Conservation (phyloP, 371 early-diverging fungal genomes). For the Rhizoclosmatium hyalinum region DNA sequence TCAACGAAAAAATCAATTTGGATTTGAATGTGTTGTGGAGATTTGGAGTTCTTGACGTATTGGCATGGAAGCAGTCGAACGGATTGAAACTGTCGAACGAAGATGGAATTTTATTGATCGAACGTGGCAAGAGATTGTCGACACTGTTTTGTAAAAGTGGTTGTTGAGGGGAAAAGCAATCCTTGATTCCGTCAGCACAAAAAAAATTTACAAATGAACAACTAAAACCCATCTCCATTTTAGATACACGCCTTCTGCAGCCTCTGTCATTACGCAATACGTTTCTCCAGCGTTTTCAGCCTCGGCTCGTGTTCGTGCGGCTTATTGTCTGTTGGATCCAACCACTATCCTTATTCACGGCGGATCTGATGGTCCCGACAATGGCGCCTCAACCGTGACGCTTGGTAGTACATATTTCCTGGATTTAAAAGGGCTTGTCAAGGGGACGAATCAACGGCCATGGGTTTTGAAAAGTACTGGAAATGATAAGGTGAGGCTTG, state of each 20-base stretch:
- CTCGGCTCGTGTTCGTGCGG: slow-evolving; percentile 9
- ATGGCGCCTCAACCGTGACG: background rate
- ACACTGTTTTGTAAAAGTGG: too few relatives aligned
- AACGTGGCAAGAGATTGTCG: too few relatives aligned
- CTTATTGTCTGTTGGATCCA: slow-evolving; percentile 13
- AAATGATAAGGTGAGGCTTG: too few relatives aligned
- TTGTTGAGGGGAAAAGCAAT: background rate
- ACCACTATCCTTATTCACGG: slow-evolving; percentile 24
- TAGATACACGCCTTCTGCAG: background rate
- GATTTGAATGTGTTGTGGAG: too few relatives aligned
- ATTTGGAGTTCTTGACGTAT: too few relatives aligned
- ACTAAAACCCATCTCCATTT: background rate
- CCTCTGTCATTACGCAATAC: background rate
- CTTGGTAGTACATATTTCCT: slow-evolving; percentile 2
- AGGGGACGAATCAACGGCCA: background rate
- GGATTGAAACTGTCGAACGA: too few relatives aligned
- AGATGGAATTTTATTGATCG: too few relatives aligned
- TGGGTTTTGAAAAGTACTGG: too few relatives aligned
- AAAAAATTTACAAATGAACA: too few relatives aligned
- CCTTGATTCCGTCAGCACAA: background rate
- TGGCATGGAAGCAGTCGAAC: too few relatives aligned
- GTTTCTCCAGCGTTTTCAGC: background rate
- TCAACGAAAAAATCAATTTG: too few relatives aligned
- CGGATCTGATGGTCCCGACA: background rate
- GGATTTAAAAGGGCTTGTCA: background rate